phyloP scores from a whole-genome alignment of 805 yeast species.

The Metschnikowia bowlesiae region DNA sequence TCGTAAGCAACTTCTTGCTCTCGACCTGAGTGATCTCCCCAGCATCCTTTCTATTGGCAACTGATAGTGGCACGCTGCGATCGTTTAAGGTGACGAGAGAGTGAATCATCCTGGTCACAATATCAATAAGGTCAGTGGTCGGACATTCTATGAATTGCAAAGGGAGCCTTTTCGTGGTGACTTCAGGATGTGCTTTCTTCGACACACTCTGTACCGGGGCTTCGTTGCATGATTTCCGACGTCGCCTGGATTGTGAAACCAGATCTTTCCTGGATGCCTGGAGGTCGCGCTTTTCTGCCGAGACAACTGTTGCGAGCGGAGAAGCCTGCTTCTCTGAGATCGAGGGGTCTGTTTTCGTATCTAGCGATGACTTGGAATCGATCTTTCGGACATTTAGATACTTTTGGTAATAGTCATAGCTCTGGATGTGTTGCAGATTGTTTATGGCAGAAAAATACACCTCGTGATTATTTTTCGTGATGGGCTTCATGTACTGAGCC shows the following conservation, averaged over 20 bases:
- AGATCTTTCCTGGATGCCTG: neutral
- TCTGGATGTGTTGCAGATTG: slow-evolving; percentile 9
- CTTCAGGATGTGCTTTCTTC: slow-evolving; percentile 15
- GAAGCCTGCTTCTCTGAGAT: slow-evolving; percentile 2
- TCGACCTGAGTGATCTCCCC: slow-evolving; percentile 21
- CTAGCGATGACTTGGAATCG: neutral
- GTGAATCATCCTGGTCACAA: slow-evolving; percentile 76
- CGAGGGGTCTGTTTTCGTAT: neutral
- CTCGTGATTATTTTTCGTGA: slow-evolving; percentile 9
- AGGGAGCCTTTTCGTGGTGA: slow-evolving; percentile 33
- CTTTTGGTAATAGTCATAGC: slow-evolving; percentile 15
- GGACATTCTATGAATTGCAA: slow-evolving; percentile 59
- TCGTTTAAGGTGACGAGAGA: slow-evolving; percentile 77
- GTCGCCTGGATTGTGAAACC: slow-evolving; percentile 3
- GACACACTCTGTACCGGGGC: slow-evolving; percentile 1
- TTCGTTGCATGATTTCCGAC: slow-evolving; percentile 9
- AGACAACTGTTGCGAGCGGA: neutral
- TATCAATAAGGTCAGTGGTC: slow-evolving; percentile 60
- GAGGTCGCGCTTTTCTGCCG: neutral
- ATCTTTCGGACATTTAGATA: slow-evolving; percentile 9
- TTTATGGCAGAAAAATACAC: slow-evolving; percentile 11
- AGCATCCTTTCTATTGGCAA: slow-evolving; percentile 19
- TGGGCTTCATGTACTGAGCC: slow-evolving; percentile 16
- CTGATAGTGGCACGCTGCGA: slow-evolving; percentile 34
- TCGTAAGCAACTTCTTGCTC: slow-evolving; percentile 47